Conservation (phyloP, 768 basidiomycete genomes). For the Lepiota brunneoincarnata region DNA sequence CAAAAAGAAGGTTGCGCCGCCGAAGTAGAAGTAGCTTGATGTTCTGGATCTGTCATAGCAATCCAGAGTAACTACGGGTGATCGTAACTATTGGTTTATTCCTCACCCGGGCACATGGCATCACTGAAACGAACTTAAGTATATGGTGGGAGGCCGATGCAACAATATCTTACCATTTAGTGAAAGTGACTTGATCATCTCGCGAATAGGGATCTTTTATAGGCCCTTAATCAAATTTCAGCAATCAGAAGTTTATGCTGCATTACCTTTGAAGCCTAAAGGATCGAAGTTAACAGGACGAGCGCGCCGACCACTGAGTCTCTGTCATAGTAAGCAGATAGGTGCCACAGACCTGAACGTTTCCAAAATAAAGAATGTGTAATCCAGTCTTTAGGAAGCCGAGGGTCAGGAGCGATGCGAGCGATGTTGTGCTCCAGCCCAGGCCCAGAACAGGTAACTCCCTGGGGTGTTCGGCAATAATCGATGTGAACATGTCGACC, state of each 20-base stretch:
- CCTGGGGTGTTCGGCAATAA: slow-evolving; percentile 45
- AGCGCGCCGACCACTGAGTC: not conserved
- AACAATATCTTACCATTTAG: slow-evolving; percentile 47
- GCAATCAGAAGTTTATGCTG: no score
- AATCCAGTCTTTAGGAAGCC: slow-evolving; percentile 48
- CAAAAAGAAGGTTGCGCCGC: slow-evolving; percentile 53
- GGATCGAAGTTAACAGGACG: no score
- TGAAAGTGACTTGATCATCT: slow-evolving; percentile 52
- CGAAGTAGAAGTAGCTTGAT: slow-evolving; percentile 33
- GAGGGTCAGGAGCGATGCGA: slow-evolving; percentile 44
- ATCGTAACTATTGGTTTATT: not conserved
- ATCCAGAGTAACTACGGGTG: not conserved
- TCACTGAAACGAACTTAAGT: slow-evolving; percentile 31
- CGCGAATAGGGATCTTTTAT: slow-evolving; percentile 63
- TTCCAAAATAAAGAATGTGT: slow-evolving; percentile 56
- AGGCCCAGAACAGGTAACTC: slow-evolving; percentile 34
- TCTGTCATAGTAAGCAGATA: no score
- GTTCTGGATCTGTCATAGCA: slow-evolving; percentile 44
- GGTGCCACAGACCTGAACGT: slow-evolving; percentile 42
- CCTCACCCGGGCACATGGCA: slow-evolving; percentile 46
- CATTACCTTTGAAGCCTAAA: slow-evolving; percentile 57
- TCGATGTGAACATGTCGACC: slow-evolving; percentile 59
- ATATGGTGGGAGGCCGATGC: not conserved
- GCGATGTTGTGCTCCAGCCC: slow-evolving; percentile 45
- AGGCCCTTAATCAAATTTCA: no score